Base-by-base conservation (phyloP, 2,329 filamentous ascomycete genomes). In the Dactylellina cionopaga region DNA sequence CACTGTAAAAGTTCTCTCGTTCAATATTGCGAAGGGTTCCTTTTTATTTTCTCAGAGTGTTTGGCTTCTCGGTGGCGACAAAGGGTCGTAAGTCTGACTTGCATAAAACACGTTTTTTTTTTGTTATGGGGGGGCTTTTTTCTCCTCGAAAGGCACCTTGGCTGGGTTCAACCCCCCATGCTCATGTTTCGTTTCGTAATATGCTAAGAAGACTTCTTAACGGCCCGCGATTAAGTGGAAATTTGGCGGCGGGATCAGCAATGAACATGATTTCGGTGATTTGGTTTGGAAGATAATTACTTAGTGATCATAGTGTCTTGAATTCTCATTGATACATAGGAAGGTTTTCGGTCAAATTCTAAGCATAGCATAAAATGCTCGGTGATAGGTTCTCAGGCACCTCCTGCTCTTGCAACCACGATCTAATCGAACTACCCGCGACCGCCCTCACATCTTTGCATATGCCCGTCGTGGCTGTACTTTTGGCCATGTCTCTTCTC, bases 71-170 rank as follows among this genome's bases (percentile, higher is more conserved):
- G 46, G 55, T 55, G 54, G 52, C 64, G 54, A 60, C 41, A 60
- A 52, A 51, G 51, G 58, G 52, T 64, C 47, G 60, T 54, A 65
- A 55, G 60, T 65, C 60, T 65, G 66, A 71, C 66, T 63, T 71
- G 66, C 66, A 71, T 64, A 71, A 71, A 71, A 64, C 66, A 71
- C 58, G 66, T 71, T 63, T 62, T 71, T 71, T 24, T 35, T 9
- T 52, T 52, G 49, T 11, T 10, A n/a, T 35, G 29, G 7, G 47
- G 29, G 25, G 25, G 27, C 27, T 51, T 29, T 37, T 15, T n/a
- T 52, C n/a, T n/a, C n/a, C n/a, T n/a, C n/a, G n/a, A n/a, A n/a
- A n/a, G n/a, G 5, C 9, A 13, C 15, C 29, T 39, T 37, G 29
- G 49, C 49, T 33, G 15, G 6, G 15, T 33, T 54, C n/a, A n/a